Evolutionary conservation across 2,329 filamentous ascomycete species (phyloP), one percentile per base, ranked within the genome.

Genomic region (Davidsoniella eucalypti): DNA sequence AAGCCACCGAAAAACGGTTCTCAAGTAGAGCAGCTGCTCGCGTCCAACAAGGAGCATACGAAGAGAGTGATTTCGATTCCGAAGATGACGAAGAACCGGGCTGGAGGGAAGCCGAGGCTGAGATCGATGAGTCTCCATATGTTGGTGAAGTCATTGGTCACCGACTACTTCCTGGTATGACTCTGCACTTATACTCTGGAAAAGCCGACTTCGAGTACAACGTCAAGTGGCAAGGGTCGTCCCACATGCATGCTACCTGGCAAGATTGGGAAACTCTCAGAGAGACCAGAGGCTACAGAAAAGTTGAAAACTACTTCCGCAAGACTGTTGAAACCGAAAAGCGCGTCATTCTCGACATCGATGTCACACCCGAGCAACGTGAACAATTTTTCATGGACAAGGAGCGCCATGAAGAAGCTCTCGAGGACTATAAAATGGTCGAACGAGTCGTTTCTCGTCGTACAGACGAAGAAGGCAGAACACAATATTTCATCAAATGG

Each of bases 171-270:
- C 82, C 86, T 33, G 85, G 74, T 14, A 66, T 75, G 44, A 76
- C 76, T 54, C 63, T 78, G 52, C 65, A 71, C 12, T 68, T 69
- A 50, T 80, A 85, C 44, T 62, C 72, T 2, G 70, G 65, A 21
- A 72, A 74, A 57, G 77, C 87, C 49, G 85, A 95, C 61, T 95
- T 92, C 58, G 87, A 96, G 60, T 98, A 73, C 58, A 76, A 82
- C 65, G 87, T 98, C 65, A 98, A 98, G 68, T 98, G 93, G 92
- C 86, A 95, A 65, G 86, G 82, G 57, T 86, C 87, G 65, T 94
- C 92, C 9, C 87, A 98, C 62, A 81, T 94, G 58, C 92, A 98
- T 67, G 85, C 93, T 51, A 94, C 87, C 0, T 98, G 92, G 90
- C 88, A 96, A 64, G 81, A 80, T 0, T 81, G 82, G 53, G 80